Evolutionary conservation across 2,329 filamentous ascomycete genomes (phyloP).

Genomic region (Aureobasidium leucospermi): DNA sequence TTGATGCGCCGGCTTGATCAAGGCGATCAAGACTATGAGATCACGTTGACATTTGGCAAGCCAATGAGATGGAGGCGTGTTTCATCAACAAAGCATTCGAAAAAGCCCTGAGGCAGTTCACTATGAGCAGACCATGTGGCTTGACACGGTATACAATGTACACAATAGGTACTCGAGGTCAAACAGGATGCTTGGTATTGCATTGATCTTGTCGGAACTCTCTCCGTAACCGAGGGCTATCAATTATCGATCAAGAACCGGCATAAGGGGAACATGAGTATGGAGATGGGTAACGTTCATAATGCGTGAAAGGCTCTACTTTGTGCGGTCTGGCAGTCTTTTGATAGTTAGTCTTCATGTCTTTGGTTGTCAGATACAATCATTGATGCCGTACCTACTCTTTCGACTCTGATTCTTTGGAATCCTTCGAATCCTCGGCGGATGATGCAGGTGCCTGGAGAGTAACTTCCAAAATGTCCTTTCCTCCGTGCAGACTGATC

Average conservation of each 20-base stretch:
- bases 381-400: slow-evolving; percentile 14
- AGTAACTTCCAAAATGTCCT: slow-evolving; percentile 30
- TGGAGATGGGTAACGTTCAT: background rate
- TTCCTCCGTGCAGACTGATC: slow-evolving; percentile 26
- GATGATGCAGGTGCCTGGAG: slow-evolving; percentile 15
- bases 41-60: background rate
- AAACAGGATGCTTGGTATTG: background rate
- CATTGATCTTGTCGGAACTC: background rate
- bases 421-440: slow-evolving; percentile 6
- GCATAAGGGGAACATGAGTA: background rate
- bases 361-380: too few species aligned
- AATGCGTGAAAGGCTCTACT: slow-evolving; percentile 7
- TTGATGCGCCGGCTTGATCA: background rate
- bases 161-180: background rate
- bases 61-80: background rate
- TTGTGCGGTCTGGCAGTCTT: slow-evolving; percentile 18
- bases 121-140: background rate
- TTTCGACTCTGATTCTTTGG: slow-evolving; percentile 17
- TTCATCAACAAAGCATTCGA: background rate
- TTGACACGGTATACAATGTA: background rate
- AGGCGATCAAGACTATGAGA: background rate
- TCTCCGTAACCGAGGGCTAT: background rate
- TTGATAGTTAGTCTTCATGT: background rate
- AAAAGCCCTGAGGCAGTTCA: background rate
- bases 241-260: background rate